A percentile compares a stretch with the other conserved stretches of the same genome.
phyloP scores from a whole-genome alignment of 1,284 basidiomycete genomes.

The Farysia itapuensis region DNA sequence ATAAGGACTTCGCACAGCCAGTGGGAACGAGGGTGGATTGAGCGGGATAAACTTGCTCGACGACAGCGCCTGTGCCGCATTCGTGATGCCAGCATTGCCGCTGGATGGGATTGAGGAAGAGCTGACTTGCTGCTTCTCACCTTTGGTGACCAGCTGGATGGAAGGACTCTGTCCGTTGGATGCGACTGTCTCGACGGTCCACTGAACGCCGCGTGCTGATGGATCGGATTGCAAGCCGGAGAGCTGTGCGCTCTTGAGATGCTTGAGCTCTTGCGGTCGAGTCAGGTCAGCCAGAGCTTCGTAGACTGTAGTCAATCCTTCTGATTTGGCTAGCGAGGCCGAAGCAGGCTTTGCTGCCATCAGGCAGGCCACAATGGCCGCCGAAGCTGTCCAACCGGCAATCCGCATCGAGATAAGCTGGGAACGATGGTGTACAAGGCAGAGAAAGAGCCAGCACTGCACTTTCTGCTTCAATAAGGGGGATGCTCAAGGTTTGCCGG shows the following conservation, averaged over 20 bases:
- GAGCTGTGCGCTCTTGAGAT: conserved; percentile 9
- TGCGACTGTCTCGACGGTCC: conserved; percentile 19
- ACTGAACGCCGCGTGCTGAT: conserved; percentile 21
- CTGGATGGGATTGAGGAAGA: conserved; percentile 5
- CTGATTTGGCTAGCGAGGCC: conserved; percentile 25
- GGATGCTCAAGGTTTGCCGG: too few species aligned
- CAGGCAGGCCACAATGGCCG: conserved; percentile 13
- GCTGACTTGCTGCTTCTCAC: conserved; percentile 1
- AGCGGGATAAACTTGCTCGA: conserved; percentile 48
- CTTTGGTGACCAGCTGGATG: conserved; percentile 20
- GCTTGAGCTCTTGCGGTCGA: conserved; percentile 17
- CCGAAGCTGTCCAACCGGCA: conserved; percentile 9
- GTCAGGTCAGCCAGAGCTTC: conserved; percentile 33
- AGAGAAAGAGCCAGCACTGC: too few species aligned
- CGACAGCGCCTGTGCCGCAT: conserved; percentile 13
- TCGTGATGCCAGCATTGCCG: conserved; percentile 26
- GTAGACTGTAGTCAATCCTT: conserved; percentile 22
- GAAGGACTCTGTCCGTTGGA: conserved; percentile 6
- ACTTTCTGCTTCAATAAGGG: too few species aligned
- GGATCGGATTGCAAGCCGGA: conserved; percentile 15
- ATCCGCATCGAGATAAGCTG: too few species aligned
- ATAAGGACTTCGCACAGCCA: conserved; percentile 51
- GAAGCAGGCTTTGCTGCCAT: conserved; percentile 1
- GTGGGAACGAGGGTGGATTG: conserved; percentile 51
- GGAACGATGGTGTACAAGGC: too few species aligned